phyloP scores from a whole-genome alignment of 371 early-diverging fungal species.

The Capillidium heterosporum region DNA sequence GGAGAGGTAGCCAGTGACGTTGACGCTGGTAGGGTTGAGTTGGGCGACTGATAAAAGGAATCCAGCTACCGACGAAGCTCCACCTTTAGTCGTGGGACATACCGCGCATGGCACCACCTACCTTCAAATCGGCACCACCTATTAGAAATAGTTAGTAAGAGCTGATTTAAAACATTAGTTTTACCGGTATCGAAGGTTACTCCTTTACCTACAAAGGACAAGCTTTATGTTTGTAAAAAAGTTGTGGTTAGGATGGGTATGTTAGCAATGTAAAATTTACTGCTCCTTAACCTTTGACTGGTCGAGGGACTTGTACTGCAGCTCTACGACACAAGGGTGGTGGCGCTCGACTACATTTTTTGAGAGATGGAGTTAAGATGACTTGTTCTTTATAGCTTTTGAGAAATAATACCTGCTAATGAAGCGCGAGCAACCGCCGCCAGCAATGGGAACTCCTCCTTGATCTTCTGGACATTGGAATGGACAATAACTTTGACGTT shows the following conservation, averaged over 20 bases:
- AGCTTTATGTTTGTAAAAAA: constrained; percentile 13
- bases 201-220: constrained; percentile 81
- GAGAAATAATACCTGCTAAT: too few relatives aligned
- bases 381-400: too few relatives aligned
- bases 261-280: too few relatives aligned
- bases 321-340: constrained; percentile 56
- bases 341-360: constrained; percentile 43
- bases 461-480: constrained; percentile 39
- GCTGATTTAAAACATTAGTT: too few relatives aligned
- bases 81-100: constrained; percentile 87
- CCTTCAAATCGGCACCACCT: constrained; percentile 64
- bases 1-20: constrained; percentile 49
- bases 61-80: constrained; percentile 73
- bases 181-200: constrained; percentile 75
- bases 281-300: constrained; percentile 51
- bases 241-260: too few relatives aligned
- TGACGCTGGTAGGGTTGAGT: constrained; percentile 39
- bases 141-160: too few relatives aligned
- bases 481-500: constrained; percentile 41
- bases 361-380: too few relatives aligned
- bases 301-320: constrained; percentile 60
- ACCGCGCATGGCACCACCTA: constrained; percentile 66
- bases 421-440: constrained; percentile 67
- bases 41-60: constrained; percentile 50
- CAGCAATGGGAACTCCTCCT: constrained; percentile 65